A percentile compares a stretch with the other conserved stretches of the same genome.
phyloP scores from a whole-genome alignment of 2,329 filamentous ascomycete genomes.

The Didymella segeticola region DNA sequence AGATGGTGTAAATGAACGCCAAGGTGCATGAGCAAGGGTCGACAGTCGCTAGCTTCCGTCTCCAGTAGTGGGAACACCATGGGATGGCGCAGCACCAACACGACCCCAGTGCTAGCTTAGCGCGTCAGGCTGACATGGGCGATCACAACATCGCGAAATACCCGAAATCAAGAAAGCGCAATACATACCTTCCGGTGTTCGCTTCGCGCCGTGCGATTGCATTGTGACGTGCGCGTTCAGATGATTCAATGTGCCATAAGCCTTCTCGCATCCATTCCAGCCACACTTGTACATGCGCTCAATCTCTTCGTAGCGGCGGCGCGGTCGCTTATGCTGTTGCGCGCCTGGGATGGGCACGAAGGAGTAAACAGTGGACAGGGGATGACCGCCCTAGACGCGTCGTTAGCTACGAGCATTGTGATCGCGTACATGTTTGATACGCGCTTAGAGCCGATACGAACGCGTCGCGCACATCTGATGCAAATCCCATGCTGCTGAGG shows the following conservation, averaged over 20 bases:
- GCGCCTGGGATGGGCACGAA: slow-evolving; percentile 97
- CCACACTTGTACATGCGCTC: slow-evolving; percentile 99
- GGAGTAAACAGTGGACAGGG: slow-evolving; percentile 83
- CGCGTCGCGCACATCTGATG: neutral
- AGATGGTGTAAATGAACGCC: slow-evolving; percentile 24
- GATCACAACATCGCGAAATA: slow-evolving; percentile 28
- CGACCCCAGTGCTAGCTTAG: slow-evolving; percentile 33
- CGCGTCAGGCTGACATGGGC: slow-evolving; percentile 39
- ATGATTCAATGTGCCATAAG: slow-evolving; percentile 96
- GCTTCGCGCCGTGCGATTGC: slow-evolving; percentile 94
- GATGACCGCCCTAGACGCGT: slow-evolving; percentile 56
- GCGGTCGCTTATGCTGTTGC: slow-evolving; percentile 94
- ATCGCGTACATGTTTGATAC: neutral
- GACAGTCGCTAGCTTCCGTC: slow-evolving; percentile 51
- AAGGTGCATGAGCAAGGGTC: slow-evolving; percentile 48
- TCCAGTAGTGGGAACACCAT: slow-evolving; percentile 61
- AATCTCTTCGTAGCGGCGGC: slow-evolving; percentile 95
- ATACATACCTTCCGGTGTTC: slow-evolving; percentile 91
- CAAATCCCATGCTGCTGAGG: neutral
- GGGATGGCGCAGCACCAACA: slow-evolving; percentile 48
- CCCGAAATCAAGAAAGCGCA: slow-evolving; percentile 18
- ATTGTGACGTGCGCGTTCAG: slow-evolving; percentile 98
- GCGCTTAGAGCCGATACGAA: neutral
- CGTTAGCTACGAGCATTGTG: slow-evolving; percentile 16
- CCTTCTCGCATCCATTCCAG: slow-evolving; percentile 98